Conservation (phyloP, 2,329 filamentous ascomycete species). For the Monosporascus sp. region DNA sequence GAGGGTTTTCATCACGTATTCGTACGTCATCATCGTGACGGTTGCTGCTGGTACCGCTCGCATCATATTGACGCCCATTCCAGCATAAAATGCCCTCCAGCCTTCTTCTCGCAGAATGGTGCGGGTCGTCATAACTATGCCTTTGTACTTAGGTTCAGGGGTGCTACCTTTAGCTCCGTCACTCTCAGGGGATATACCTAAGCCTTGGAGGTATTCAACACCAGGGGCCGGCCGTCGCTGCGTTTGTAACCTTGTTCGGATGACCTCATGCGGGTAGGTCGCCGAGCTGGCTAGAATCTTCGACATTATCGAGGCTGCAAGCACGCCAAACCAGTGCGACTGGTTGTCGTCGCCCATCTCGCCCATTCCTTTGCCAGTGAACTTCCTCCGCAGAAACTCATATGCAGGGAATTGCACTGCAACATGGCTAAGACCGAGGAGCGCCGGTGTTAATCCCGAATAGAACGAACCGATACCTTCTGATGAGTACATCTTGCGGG, state of each 20-base stretch:
- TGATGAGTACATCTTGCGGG: constrained; percentile 88
- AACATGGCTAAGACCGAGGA: constrained; percentile 89
- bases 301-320: constrained; percentile 84
- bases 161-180: constrained; percentile 21
- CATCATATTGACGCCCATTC: constrained; percentile 97
- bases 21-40: constrained; percentile 96
- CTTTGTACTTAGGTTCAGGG: constrained; percentile 59
- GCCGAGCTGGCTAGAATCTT: constrained; percentile 92
- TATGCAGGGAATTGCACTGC: constrained; percentile 97
- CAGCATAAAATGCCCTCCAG: constrained; percentile 94
- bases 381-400: constrained; percentile 84
- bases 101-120: constrained; percentile 88
- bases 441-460: constrained; percentile 85
- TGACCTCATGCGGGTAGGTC: constrained; percentile 95
- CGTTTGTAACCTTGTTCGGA: constrained; percentile 88
- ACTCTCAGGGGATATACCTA: constrained; percentile 43
- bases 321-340: constrained; percentile 76
- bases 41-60: constrained; percentile 91
- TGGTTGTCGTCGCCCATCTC: constrained; percentile 54
- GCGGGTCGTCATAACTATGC: constrained; percentile 74
- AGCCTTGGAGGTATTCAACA: constrained; percentile 45
- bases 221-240: constrained; percentile 69
- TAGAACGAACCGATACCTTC: constrained; percentile 92
- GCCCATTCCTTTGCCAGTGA: constrained; percentile 88
- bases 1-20: constrained; percentile 61